Percentiles rank a stretch among this genome's conserved stretches.
These are phyloP conservation scores for Talinum fruticosum DNA, from an alignment of 148 eudicot genomes.

Conservation along the genomic window DNA sequence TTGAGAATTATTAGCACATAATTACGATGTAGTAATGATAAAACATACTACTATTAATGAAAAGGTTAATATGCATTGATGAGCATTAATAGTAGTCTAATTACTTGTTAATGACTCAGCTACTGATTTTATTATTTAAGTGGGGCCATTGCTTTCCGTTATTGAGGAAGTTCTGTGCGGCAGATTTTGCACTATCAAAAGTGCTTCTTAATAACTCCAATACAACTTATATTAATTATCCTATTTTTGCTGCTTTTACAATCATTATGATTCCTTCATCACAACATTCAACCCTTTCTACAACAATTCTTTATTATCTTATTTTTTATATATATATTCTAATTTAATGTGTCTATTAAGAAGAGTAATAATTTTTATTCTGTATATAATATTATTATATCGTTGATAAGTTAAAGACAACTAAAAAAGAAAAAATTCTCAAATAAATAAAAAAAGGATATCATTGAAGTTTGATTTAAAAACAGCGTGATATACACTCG, in stretches of 20 bases:
- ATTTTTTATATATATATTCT: too few species aligned
- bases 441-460: too few species aligned
- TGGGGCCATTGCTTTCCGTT: conserved; percentile 14
- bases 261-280: not conserved
- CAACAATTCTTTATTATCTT: not conserved
- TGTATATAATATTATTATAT: too few species aligned
- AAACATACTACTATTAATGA: not conserved
- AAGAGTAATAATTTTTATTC: too few species aligned
- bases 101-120: not conserved
- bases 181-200: not conserved
- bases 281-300: not conserved
- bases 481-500: too few species aligned
- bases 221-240: not conserved
- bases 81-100: not conserved
- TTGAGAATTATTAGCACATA: not conserved
- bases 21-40: not conserved
- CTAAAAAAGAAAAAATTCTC: too few species aligned
- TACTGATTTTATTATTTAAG: not conserved
- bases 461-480: too few species aligned
- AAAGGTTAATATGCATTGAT: not conserved
- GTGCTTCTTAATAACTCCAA: not conserved
- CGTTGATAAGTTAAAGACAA: too few species aligned
- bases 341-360: too few species aligned
- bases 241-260: not conserved
- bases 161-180: not conserved